These are phyloP conservation scores for Neospora caninum DNA, from an alignment of 169 alveolate genomes.

Conservation along the genomic window DNA sequence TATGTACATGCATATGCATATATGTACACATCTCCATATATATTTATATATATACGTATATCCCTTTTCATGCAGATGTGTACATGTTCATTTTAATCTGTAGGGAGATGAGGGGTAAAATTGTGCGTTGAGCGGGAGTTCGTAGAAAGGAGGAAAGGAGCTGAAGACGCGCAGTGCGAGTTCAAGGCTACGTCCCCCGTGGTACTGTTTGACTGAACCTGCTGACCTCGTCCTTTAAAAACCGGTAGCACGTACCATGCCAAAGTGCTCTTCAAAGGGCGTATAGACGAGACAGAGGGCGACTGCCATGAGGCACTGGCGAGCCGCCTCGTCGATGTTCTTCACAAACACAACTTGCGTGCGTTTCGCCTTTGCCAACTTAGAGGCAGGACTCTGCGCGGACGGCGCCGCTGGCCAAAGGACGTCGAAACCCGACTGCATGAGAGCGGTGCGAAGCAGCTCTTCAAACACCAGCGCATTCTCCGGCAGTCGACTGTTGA, in stretches of 20 bases:
- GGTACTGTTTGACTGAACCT: too few relatives aligned
- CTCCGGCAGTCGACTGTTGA: conserved; percentile 43
- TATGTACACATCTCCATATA: too few relatives aligned
- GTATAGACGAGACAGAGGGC: conserved; percentile 91
- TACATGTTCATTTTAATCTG: too few relatives aligned
- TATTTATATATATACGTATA: too few relatives aligned
- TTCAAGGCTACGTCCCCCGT: too few relatives aligned
- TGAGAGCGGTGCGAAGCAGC: conserved; percentile 56
- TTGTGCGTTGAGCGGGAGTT: too few relatives aligned
- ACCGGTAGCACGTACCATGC: conserved; percentile 84
- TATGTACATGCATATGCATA: too few relatives aligned
- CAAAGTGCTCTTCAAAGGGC: conserved; percentile 95
- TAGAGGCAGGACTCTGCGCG: neutral
- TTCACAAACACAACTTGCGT: conserved; percentile 80
- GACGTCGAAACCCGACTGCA: conserved; percentile 41
- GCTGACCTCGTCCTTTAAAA: too few relatives aligned
- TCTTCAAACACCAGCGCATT: conserved; percentile 30
- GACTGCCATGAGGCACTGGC: conserved; percentile 80
- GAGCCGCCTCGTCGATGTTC: conserved; percentile 82
- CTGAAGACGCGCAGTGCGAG: too few relatives aligned
- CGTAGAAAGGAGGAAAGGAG: too few relatives aligned
- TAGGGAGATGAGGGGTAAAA: too few relatives aligned
- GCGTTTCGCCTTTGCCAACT: neutral
- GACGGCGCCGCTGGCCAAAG: neutral
- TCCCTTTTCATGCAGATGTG: too few relatives aligned